A percentile compares a stretch with the other conserved stretches of the same genome.
Evolutionary conservation across 2,329 filamentous ascomycete species (phyloP).

Genomic region (Phialocephala sp.): DNA sequence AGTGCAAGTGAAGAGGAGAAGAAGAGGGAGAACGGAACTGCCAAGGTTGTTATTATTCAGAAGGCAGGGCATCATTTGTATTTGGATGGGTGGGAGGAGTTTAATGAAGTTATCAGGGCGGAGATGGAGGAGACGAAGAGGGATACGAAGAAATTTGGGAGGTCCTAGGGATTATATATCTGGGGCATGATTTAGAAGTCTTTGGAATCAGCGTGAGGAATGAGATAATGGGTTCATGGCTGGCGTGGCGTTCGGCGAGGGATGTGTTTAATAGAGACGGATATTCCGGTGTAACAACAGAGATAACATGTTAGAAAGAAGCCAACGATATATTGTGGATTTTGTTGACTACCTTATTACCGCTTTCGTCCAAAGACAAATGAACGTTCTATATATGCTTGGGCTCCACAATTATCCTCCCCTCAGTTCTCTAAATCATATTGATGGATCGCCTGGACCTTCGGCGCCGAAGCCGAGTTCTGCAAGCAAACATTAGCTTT

Average conservation of each 20-base stretch:
- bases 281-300: not conserved
- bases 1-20: slow-evolving; percentile 71
- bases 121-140: slow-evolving; percentile 66
- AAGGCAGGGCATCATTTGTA: slow-evolving; percentile 76
- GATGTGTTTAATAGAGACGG: not conserved
- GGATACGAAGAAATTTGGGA: slow-evolving; percentile 30
- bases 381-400: not conserved
- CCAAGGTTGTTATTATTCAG: slow-evolving; percentile 80
- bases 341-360: not conserved
- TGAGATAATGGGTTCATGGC: slow-evolving; percentile 7
- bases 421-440: slow-evolving; percentile 34
- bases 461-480: slow-evolving; percentile 31
- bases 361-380: not conserved
- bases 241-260: slow-evolving; percentile 12
- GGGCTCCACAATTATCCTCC: no score
- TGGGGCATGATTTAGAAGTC: not conserved
- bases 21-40: slow-evolving; percentile 75
- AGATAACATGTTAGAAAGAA: not conserved
- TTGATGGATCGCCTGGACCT: slow-evolving; percentile 38
- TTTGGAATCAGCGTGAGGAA: not conserved
- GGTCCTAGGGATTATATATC: not conserved
- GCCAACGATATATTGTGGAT: slow-evolving; percentile 1
- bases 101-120: slow-evolving; percentile 66
- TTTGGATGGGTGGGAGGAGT: slow-evolving; percentile 72
- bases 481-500: slow-evolving; percentile 19